Conservation (phyloP, 805 yeast species). For the Zygosaccharomyces pseudorouxii region DNA sequence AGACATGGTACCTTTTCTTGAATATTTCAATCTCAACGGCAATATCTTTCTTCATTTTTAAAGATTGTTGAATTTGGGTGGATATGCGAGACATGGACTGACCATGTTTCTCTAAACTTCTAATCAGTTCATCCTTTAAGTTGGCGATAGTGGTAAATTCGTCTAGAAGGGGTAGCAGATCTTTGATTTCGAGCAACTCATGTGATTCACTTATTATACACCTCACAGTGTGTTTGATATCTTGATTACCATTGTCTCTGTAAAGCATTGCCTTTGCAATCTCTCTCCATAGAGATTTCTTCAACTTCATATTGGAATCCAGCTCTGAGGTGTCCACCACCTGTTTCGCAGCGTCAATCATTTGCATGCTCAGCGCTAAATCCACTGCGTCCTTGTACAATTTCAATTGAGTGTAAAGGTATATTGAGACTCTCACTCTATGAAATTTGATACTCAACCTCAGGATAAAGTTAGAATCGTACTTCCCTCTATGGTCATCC, state of each 20-base stretch:
- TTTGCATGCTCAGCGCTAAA: slow-evolving; percentile 61
- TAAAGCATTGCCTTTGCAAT: slow-evolving; percentile 41
- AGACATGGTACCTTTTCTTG: slow-evolving; percentile 53
- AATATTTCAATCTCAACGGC: slow-evolving; percentile 52
- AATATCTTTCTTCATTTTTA: slow-evolving; percentile 55
- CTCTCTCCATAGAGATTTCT: slow-evolving; percentile 71
- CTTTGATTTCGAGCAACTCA: slow-evolving; percentile 63
- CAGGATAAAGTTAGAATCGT: slow-evolving; percentile 68
- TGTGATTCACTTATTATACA: slow-evolving; percentile 41
- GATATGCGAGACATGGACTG: slow-evolving; percentile 59
- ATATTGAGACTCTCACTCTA: slow-evolving; percentile 61
- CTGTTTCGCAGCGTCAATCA: slow-evolving; percentile 25
- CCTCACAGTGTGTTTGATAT: slow-evolving; percentile 34
- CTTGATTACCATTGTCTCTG: slow-evolving; percentile 18
- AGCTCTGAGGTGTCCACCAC: slow-evolving; percentile 34
- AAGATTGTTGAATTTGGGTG: slow-evolving; percentile 69
- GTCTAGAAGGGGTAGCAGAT: slow-evolving; percentile 78
- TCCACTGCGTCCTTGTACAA: slow-evolving; percentile 77
- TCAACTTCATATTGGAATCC: slow-evolving; percentile 38
- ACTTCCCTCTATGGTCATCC: slow-evolving; percentile 38
- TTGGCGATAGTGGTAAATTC: slow-evolving; percentile 77
- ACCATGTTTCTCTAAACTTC: slow-evolving; percentile 72
- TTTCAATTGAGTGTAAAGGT: slow-evolving; percentile 61
- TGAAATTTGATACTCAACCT: slow-evolving; percentile 62
- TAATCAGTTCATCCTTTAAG: slow-evolving; percentile 77